Conservation (phyloP, 208 protist species). For the Wallacemonas collosoma region DNA sequence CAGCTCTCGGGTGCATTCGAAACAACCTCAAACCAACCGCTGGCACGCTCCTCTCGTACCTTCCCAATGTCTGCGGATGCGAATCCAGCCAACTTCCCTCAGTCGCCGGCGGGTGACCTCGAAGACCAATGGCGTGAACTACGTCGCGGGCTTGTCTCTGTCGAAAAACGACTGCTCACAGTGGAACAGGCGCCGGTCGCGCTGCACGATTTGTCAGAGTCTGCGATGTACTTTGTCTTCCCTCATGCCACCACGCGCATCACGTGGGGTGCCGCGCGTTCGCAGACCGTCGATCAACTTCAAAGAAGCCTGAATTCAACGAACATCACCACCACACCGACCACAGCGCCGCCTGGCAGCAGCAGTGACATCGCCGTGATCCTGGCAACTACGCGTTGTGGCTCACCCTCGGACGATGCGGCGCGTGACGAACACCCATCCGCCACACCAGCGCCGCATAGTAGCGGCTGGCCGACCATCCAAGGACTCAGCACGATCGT, state of each 20-base stretch:
- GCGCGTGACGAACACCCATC: not conserved
- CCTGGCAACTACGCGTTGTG: no score
- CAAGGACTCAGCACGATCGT: not conserved
- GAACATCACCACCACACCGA: not conserved
- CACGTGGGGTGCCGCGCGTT: not conserved
- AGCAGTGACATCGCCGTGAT: not conserved
- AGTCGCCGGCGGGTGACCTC: not conserved
- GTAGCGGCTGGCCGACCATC: not conserved
- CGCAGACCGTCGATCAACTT: not conserved
- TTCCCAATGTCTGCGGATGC: no score
- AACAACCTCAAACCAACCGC: no score
- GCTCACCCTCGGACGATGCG: not conserved
- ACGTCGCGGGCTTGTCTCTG: not conserved
- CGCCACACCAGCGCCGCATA: not conserved
- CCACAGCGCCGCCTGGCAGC: not conserved
- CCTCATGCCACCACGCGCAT: not conserved
- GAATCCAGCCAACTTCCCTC: not conserved
- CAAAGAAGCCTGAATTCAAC: not conserved
- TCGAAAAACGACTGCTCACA: not conserved
- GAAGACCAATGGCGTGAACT: not conserved
- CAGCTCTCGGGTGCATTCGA: no score
- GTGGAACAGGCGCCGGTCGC: not conserved
- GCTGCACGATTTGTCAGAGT: slow-evolving; percentile 1
- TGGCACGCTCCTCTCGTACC: no score
- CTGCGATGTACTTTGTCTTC: slow-evolving; percentile 11